phyloP scores from a whole-genome alignment of 1,139 yeast genomes.

The Nakaseomyces nivariensis region DNA sequence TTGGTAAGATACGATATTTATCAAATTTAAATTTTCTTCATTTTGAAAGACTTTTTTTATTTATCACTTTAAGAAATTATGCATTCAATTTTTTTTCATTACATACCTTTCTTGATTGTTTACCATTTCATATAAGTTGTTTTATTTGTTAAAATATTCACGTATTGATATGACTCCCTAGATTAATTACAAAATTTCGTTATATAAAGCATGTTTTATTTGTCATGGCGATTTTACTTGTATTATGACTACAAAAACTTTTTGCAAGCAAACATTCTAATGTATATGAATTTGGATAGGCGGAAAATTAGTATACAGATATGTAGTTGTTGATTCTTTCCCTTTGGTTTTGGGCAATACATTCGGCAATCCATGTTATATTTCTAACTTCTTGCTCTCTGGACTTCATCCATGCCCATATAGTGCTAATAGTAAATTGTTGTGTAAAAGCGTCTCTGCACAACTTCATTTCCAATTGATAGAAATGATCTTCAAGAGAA shows the following conservation, averaged over 20 bases:
- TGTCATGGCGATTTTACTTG: no score
- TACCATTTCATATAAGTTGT: neutral
- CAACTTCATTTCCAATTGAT: slow-evolving; percentile 81
- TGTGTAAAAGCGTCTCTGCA: slow-evolving; percentile 93
- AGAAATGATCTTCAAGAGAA: slow-evolving; percentile 86
- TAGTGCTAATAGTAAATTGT: slow-evolving; percentile 81
- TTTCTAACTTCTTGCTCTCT: slow-evolving; percentile 95
- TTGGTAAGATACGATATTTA: no score
- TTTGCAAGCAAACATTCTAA: neutral
- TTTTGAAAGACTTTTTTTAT: no score
- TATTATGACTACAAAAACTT: no score
- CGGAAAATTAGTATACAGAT: slow-evolving; percentile 43
- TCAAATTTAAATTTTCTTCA: no score
- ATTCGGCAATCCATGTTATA: slow-evolving; percentile 97
- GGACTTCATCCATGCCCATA: slow-evolving; percentile 95
- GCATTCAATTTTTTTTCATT: no score
- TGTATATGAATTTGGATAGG: neutral
- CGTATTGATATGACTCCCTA: neutral
- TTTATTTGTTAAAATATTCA: neutral
- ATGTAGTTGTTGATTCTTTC: slow-evolving; percentile 72
- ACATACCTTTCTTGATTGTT: neutral
- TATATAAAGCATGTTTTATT: no score
- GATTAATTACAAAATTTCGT: neutral
- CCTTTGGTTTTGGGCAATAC: slow-evolving; percentile 83
- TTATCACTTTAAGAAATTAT: no score